Conservation (phyloP, 108 stramenopile species). For the Discostella stelligeroides region DNA sequence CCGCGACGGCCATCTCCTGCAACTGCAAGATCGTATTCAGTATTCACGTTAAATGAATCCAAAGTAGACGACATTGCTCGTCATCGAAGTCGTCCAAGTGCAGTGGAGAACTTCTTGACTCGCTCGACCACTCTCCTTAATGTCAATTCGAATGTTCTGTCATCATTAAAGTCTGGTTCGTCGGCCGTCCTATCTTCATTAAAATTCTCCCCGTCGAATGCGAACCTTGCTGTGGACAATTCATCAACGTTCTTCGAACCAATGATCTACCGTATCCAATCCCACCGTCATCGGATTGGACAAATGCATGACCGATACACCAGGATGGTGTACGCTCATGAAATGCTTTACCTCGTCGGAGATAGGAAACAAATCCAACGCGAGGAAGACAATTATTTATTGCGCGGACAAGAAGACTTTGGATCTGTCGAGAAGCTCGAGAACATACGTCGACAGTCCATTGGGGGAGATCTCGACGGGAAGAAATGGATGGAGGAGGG, state of each 20-base stretch:
- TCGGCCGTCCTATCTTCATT: not conserved
- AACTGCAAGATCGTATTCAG: not conserved
- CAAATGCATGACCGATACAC: conserved; percentile 27
- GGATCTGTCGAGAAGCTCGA: conserved; percentile 5
- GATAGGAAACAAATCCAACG: conserved; percentile 25
- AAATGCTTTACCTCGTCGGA: conserved; percentile 31
- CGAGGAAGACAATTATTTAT: conserved; percentile 21
- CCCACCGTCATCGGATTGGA: conserved; percentile 18
- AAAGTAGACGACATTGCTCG: too few relatives aligned
- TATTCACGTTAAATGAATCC: too few relatives aligned
- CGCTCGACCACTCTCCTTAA: too few relatives aligned
- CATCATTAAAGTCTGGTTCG: not conserved
- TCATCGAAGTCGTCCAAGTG: too few relatives aligned
- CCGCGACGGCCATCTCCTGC: not conserved
- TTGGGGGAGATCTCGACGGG: conserved; percentile 12
- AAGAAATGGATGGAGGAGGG: conserved; percentile 7
- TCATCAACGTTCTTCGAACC: conserved; percentile 36
- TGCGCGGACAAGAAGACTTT: conserved; percentile 17
- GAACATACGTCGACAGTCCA: conserved; percentile 19
- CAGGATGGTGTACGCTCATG: conserved; percentile 42
- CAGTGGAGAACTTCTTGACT: too few relatives aligned
- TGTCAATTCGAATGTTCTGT: too few relatives aligned
- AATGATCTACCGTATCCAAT: conserved; percentile 33
- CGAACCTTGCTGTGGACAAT: not conserved
- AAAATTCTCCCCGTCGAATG: not conserved